Evolutionary conservation across 768 basidiomycete genomes (phyloP).

Genomic region (Boletellus emodensis): DNA sequence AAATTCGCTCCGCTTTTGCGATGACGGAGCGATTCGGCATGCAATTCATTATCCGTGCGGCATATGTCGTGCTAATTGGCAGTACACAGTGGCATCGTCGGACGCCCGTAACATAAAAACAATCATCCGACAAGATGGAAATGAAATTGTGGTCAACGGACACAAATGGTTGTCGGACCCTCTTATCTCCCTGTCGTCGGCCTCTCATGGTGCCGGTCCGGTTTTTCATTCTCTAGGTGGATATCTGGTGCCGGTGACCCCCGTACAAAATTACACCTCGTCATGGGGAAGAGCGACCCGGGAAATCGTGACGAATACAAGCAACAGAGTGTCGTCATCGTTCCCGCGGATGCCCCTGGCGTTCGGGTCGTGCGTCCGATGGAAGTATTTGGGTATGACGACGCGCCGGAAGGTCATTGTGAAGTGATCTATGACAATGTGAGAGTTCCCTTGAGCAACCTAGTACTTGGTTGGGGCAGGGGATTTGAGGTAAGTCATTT

Average conservation of each 20-base stretch:
- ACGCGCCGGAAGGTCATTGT: constrained; percentile 95
- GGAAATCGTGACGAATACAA: constrained; percentile 68
- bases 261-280: constrained; percentile 81
- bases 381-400: constrained; percentile 91
- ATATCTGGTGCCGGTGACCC: constrained; percentile 97
- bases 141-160: constrained; percentile 90
- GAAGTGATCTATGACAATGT: constrained; percentile 96
- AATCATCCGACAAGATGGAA: constrained; percentile 76
- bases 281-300: constrained; percentile 94
- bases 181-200: neutral
- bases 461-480: constrained; percentile 89
- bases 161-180: constrained; percentile 77
- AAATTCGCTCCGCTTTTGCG: constrained; percentile 90
- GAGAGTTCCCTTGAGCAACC: constrained; percentile 75
- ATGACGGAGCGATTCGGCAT: constrained; percentile 94
- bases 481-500: constrained; percentile 74
- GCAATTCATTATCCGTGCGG: constrained; percentile 4
- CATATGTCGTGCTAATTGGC: constrained; percentile 2
- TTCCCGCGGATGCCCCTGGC: constrained; percentile 84
- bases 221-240: constrained; percentile 56
- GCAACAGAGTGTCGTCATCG: constrained; percentile 92
- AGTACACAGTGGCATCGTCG: constrained; percentile 67
- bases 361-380: constrained; percentile 90
- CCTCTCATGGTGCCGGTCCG: constrained; percentile 12
- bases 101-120: constrained; percentile 95